Evolutionary conservation across 2,329 filamentous ascomycete species (phyloP), one percentile per base, ranked within the genome.

Genomic region (Trichoderma sp.): DNA sequence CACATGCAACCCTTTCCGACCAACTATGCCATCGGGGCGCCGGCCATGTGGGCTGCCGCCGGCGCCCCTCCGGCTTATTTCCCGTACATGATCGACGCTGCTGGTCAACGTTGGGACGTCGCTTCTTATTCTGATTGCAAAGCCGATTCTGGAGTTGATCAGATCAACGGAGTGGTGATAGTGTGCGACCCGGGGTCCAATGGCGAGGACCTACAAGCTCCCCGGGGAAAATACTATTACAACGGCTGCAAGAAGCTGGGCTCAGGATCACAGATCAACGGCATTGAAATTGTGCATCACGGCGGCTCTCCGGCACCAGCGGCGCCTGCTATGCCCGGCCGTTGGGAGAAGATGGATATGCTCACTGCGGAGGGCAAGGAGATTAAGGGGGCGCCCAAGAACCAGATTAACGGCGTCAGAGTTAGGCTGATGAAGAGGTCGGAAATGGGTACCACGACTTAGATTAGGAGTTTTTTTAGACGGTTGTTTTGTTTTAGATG

Each of bases 321-420:
- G n/a, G 32, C 34, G 13, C 70, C 70, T 13, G 47, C 39, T 26
- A 63, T 71, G 32, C 32, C 59, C 2, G 70, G 70, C 32, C 26
- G 34, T 2, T 71, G 70, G 70, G 63, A 64, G 2, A 39, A 43
- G 4, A 30, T 68, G 57, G 32, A 55, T 3, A 63, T 71, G 43
- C 26, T 43, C 12, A 50, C 28, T n/a, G 64, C 28, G 13, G 64
- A 68, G 11, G 58, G 69, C 9, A 59, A 26, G 17, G 69, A 71
- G 11, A 23, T 47, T 4, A 62, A 63, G 57, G 70, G 57, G n/a
- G 2, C 5, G 6, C 26, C n/a, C 8, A 68, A 63, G 32, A 68
- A 57, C 23, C 70, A 71, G 57, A 68, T 71, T 20, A 71, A 71
- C 8, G 70, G 70, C 3, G 70, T 58, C 1, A 63, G 70, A 34